Percentiles rank a stretch among this genome's conserved stretches.
phyloP scores from a whole-genome alignment of 352 stramenopile genomes.

The Pythium aquatile region DNA sequence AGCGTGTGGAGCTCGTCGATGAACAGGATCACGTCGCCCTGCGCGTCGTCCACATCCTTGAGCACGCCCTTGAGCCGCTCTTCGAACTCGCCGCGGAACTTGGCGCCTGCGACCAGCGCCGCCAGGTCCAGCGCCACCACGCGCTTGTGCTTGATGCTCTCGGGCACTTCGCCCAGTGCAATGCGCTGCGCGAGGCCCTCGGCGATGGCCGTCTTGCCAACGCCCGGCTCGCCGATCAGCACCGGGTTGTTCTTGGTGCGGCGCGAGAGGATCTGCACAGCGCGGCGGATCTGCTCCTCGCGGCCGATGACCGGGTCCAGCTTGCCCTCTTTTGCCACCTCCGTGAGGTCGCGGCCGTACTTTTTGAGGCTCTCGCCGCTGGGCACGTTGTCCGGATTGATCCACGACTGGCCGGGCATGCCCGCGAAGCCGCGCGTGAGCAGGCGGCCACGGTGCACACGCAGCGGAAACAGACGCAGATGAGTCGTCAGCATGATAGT shows the following conservation, averaged over 20 bases:
- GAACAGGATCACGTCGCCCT: conserved; percentile 98
- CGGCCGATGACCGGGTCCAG: conserved; percentile 98
- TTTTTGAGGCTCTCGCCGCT: conserved; percentile 76
- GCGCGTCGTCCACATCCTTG: conserved; percentile 90
- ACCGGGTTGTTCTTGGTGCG: conserved; percentile 98
- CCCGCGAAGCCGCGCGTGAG: neutral
- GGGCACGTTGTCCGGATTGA: conserved; percentile 82
- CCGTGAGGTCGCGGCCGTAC: conserved; percentile 95
- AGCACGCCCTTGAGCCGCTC: conserved; percentile 96
- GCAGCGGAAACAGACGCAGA: neutral
- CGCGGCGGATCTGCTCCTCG: conserved; percentile 95
- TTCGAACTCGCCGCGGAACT: conserved; percentile 98
- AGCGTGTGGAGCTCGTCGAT: conserved; percentile 98
- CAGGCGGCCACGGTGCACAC: conserved; percentile 1
- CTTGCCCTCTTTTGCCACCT: conserved; percentile 92
- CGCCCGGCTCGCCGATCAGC: conserved; percentile 95
- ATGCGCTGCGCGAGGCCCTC: conserved; percentile 97
- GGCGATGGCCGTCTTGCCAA: conserved; percentile 96
- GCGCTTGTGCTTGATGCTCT: conserved; percentile 84
- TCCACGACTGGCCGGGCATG: conserved; percentile 39
- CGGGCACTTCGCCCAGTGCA: conserved; percentile 94
- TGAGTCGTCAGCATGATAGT: conserved; percentile 8
- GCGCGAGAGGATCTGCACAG: conserved; percentile 95
- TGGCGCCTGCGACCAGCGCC: conserved; percentile 95
- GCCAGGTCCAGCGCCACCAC: conserved; percentile 96